These are phyloP conservation scores for Maudiozyma barnettii DNA, from an alignment of 805 yeast genomes.

Conservation along the genomic window DNA sequence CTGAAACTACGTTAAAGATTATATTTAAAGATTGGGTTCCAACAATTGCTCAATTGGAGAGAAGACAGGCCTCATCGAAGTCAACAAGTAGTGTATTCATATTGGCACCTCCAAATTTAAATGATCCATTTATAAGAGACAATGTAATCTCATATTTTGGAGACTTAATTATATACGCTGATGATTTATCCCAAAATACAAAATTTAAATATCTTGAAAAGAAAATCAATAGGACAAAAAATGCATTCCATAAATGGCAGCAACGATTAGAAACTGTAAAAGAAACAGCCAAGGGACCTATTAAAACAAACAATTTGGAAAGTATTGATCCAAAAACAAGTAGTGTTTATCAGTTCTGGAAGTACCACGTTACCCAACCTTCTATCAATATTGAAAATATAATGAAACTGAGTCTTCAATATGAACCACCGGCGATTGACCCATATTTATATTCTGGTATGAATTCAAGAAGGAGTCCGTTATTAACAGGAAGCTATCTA, in stretches of 20 bases:
- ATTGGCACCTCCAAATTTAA: conserved; percentile 82
- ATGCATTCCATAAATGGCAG: conserved; percentile 77
- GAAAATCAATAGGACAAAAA: conserved; percentile 55
- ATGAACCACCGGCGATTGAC: conserved; percentile 47
- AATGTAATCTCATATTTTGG: conserved; percentile 87
- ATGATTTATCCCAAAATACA: conserved; percentile 20
- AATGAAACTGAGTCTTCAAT: conserved; percentile 52
- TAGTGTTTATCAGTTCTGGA: conserved; percentile 25
- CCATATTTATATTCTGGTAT: conserved; percentile 20
- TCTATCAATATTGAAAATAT: conserved; percentile 43
- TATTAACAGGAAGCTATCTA: conserved; percentile 52
- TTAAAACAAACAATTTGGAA: background rate
- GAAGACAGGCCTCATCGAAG: conserved; percentile 54
- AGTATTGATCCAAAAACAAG: conserved; percentile 21
- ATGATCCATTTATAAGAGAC: conserved; percentile 62
- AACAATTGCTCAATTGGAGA: conserved; percentile 78
- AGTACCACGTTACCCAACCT: conserved; percentile 19
- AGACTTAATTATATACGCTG: conserved; percentile 50
- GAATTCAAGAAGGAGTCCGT: conserved; percentile 46
- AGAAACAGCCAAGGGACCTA: background rate
- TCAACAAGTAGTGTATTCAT: conserved; percentile 49
- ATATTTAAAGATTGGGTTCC: conserved; percentile 86
- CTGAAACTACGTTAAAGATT: conserved; percentile 46
- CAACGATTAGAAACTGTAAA: conserved; percentile 39
- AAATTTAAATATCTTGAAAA: conserved; percentile 45